These are phyloP conservation scores for Silene uniflora DNA, from an alignment of 148 eudicot species.

Conservation along the genomic window DNA sequence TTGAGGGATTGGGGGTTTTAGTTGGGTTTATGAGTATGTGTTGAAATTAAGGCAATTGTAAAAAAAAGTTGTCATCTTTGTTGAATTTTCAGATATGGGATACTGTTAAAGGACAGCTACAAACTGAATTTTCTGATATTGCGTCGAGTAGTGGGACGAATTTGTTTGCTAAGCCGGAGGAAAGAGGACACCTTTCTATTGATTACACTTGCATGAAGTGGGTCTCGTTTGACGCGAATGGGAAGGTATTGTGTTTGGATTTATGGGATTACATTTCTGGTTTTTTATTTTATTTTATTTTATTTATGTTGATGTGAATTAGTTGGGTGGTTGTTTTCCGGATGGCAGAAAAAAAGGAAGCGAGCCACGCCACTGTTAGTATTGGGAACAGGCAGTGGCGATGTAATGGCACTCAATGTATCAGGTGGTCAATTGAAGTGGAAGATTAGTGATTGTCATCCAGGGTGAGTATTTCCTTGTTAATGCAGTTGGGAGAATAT, in stretches of 20 bases:
- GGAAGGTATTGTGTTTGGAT: constrained; percentile 47
- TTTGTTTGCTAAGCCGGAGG: constrained; percentile 51
- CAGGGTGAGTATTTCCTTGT: constrained; percentile 57
- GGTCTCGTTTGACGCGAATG: constrained; percentile 43
- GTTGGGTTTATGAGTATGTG: background rate
- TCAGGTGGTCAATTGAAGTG: constrained; percentile 84
- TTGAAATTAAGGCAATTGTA: background rate
- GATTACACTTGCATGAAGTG: constrained; percentile 98
- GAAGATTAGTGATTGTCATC: constrained; percentile 87
- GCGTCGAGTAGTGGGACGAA: constrained; percentile 34
- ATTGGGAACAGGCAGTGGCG: constrained; percentile 92
- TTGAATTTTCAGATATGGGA: constrained; percentile 73
- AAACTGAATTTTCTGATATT: constrained; percentile 68
- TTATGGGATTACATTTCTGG: background rate
- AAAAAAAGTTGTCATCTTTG: background rate
- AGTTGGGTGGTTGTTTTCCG: background rate
- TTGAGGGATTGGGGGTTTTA: background rate
- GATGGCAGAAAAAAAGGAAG: constrained; percentile 75
- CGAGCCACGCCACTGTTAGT: constrained; percentile 59
- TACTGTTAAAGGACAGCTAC: constrained; percentile 75
- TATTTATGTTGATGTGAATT: constrained; percentile 1
- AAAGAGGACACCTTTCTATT: constrained; percentile 77
- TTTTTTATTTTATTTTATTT: background rate
- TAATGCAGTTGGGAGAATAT: background rate
- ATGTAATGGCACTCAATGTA: constrained; percentile 77